Evolutionary conservation across 352 stramenopile genomes (phyloP), one percentile per base, ranked within the genome.

Genomic region (Globisporangium perplexum): DNA sequence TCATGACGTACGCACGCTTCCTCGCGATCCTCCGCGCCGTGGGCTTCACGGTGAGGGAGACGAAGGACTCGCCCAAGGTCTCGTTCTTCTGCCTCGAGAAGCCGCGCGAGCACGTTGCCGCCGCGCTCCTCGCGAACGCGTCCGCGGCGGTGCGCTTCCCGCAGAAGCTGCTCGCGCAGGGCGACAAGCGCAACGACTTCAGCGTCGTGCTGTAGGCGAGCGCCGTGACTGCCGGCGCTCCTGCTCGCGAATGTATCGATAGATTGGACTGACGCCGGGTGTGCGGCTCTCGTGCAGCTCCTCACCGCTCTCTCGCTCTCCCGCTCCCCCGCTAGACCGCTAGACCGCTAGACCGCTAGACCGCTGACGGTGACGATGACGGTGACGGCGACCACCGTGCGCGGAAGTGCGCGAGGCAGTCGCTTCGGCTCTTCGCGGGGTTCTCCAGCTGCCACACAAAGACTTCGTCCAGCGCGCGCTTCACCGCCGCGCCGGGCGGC

Each of bases 81-180:
- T 69, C 82, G 8, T 93, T 93, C 66, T 89, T 89, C 55, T 93
- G 82, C 49, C 71, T 88, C 38, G 74, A 88, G 48, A 78, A 83
- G 54, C 51, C 45, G 7, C 26, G 39, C 1, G 68, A 82, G 47
- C 42, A 35, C 24, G 45, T 38, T 52, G 53, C 55, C 8, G 31
- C 31, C 31, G 31, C 31, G 31, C 31, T 10, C 7, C 47, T 24
- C 36, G 42, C 59, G 26, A 55, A 69, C n/a, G 53, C 58, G n/a
- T 42, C 43, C 2, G 45, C 53, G 7, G 63, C 53, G 11, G 26
- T 46, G 1, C 42, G 45, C 26, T 88, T 88, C 47, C 73, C 72
- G 17, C 64, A 86, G 23, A 77, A 73, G 47, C 48, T 74, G 33
- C 51, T 90, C 23, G 59, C 68, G 6, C 58, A 63, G 31, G 72